Percentiles rank a stretch among this genome's conserved stretches.
Evolutionary conservation across 2,329 filamentous ascomycete species (phyloP).

Genomic region (Aspergillus sp.): DNA sequence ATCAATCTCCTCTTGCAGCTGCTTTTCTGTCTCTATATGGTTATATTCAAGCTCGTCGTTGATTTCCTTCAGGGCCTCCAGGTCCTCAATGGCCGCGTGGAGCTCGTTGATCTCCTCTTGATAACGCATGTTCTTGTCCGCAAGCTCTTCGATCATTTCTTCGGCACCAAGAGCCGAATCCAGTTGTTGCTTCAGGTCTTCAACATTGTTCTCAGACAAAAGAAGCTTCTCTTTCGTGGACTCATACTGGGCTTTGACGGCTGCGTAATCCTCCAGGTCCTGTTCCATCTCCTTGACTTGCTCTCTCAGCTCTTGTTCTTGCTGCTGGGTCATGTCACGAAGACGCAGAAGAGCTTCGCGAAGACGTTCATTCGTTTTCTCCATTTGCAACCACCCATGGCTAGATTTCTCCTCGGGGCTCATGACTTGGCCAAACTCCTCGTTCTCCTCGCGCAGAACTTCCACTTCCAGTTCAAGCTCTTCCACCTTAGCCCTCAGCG

Average conservation of each 20-base stretch:
- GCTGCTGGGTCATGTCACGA: constrained; percentile 82
- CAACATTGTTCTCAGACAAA: constrained; percentile 70
- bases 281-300: constrained; percentile 73
- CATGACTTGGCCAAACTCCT: constrained; percentile 79
- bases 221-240: constrained; percentile 70
- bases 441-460: constrained; percentile 81
- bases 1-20: constrained; percentile 90
- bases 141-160: constrained; percentile 90
- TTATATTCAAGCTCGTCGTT: constrained; percentile 94
- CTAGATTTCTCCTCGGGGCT: constrained; percentile 82
- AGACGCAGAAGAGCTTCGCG: constrained; percentile 81
- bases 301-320: constrained; percentile 74
- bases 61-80: constrained; percentile 86
- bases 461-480: constrained; percentile 87
- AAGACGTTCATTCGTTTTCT: constrained; percentile 83
- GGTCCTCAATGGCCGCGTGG: constrained; percentile 76
- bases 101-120: constrained; percentile 82
- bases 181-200: constrained; percentile 86
- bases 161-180: constrained; percentile 86
- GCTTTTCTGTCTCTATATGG: constrained; percentile 88
- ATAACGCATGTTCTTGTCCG: constrained; percentile 80
- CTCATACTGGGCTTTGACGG: constrained; percentile 68
- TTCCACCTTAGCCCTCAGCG: constrained; percentile 72
- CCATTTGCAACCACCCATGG: constrained; percentile 86
- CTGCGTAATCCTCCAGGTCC: constrained; percentile 67